A percentile compares a stretch with the other conserved stretches of the same genome.
Evolutionary conservation across 2,329 filamentous ascomycete species (phyloP).

Genomic region (Chrysoporthe austroafricana): DNA sequence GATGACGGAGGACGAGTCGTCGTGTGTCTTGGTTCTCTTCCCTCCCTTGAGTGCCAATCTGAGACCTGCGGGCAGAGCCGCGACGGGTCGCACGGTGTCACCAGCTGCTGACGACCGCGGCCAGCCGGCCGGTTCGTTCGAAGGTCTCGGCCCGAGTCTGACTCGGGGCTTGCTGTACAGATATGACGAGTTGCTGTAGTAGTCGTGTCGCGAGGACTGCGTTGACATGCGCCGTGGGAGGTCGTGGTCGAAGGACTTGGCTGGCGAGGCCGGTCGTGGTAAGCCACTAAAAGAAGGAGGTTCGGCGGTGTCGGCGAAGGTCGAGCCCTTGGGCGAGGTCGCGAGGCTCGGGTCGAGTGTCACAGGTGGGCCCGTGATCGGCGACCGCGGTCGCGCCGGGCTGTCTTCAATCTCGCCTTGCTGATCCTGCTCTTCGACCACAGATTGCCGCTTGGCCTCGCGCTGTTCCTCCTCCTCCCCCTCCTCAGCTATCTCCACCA

Average conservation of each 20-base stretch:
- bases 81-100: conserved; percentile 70
- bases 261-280: conserved; percentile 49
- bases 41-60: conserved; percentile 66
- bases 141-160: conserved; percentile 86
- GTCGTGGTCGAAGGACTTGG: conserved; percentile 47
- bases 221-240: conserved; percentile 51
- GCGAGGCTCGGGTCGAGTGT: conserved; percentile 58
- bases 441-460: conserved; percentile 61
- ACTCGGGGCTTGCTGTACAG: conserved; percentile 74
- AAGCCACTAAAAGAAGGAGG: conserved; percentile 56
- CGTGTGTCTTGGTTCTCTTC: conserved; percentile 52
- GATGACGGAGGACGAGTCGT: conserved; percentile 40
- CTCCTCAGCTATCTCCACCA: conserved; percentile 94
- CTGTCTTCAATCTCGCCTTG: conserved; percentile 33
- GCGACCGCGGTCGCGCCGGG: conserved; percentile 37
- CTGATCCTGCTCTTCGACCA: conserved; percentile 51
- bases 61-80: conserved; percentile 79
- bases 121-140: conserved; percentile 64
- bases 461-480: conserved; percentile 73
- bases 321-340: conserved; percentile 51
- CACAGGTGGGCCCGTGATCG: conserved; percentile 44
- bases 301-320: conserved; percentile 55
- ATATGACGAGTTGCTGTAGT: conserved; percentile 54
- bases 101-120: conserved; percentile 57
- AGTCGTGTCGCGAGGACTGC: conserved; percentile 56